Percentiles rank a stretch among this genome's conserved stretches.
Evolutionary conservation across 345 rosid species (phyloP).

Genomic region (Salix udensis): DNA sequence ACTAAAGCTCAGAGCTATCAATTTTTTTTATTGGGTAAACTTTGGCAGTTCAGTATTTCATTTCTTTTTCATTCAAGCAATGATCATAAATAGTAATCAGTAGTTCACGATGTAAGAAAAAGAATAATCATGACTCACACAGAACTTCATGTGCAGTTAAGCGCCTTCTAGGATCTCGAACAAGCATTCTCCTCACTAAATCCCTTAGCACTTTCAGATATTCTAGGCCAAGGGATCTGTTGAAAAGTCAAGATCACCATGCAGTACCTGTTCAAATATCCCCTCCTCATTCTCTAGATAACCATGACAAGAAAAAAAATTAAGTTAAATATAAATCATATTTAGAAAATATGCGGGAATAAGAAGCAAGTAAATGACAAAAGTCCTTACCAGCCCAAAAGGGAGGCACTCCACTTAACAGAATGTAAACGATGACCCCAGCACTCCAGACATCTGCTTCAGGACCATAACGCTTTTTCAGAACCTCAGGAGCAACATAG

Average conservation of each 20-base stretch:
- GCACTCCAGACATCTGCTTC: constrained; percentile 37
- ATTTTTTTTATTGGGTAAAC: background rate
- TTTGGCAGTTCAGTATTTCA: background rate
- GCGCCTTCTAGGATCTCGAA: constrained; percentile 27
- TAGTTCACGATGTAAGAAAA: background rate
- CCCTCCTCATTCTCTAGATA: constrained; percentile 27
- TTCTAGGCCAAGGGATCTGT: constrained; percentile 33
- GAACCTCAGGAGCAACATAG: constrained; percentile 34
- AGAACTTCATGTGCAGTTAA: constrained; percentile 33
- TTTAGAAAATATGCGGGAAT: background rate
- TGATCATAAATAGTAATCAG: background rate
- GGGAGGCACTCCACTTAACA: constrained; percentile 35
- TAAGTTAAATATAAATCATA: background rate
- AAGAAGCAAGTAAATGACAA: background rate
- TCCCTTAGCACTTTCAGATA: constrained; percentile 35
- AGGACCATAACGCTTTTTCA: constrained; percentile 25
- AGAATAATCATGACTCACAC: constrained; percentile 14
- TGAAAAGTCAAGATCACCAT: constrained; percentile 29
- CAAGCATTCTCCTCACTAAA: constrained; percentile 29
- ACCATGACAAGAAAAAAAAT: constrained; percentile 3
- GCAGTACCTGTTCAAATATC: constrained; percentile 28
- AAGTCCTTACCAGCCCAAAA: constrained; percentile 31
- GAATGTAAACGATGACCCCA: constrained; percentile 29
- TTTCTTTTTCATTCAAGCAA: background rate
- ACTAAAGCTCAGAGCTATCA: background rate